Evolutionary conservation across 192 early-diverging fungal genomes (phyloP).

Genomic region (Coemansia sp.): DNA sequence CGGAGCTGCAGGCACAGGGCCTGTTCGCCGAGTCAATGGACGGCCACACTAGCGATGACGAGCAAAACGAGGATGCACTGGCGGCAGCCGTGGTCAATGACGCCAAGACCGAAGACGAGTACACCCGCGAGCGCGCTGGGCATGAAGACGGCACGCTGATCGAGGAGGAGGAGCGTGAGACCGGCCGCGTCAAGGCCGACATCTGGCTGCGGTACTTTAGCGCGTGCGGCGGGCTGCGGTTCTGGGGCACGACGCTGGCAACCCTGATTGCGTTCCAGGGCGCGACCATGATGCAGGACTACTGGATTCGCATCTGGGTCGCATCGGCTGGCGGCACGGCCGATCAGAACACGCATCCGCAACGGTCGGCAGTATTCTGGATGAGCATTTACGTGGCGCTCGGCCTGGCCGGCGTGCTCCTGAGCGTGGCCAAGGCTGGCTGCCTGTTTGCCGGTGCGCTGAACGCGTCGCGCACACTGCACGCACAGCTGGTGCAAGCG

Average conservation of each 20-base stretch:
- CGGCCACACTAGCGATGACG: conserved; percentile 26
- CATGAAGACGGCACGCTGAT: conserved; percentile 59
- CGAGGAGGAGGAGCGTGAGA: conserved; percentile 73
- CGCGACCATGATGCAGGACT: conserved; percentile 53
- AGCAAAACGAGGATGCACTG: not conserved
- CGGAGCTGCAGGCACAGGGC: conserved; percentile 49
- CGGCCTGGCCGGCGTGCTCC: conserved; percentile 41
- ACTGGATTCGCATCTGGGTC: conserved; percentile 65
- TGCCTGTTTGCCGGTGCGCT: conserved; percentile 54
- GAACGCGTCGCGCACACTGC: conserved; percentile 57
- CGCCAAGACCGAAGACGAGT: conserved; percentile 21
- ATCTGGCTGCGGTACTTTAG: conserved; percentile 74
- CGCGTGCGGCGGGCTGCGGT: conserved; percentile 58
- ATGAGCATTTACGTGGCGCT: conserved; percentile 62
- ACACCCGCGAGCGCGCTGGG: conserved; percentile 16
- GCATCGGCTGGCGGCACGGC: conserved; percentile 3
- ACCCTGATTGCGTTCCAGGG: conserved; percentile 51
- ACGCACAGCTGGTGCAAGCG: conserved; percentile 53
- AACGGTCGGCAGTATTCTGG: conserved; percentile 57
- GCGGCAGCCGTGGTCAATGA: not conserved
- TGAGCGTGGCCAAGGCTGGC: conserved; percentile 38
- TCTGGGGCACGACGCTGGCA: conserved; percentile 54
- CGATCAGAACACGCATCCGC: not conserved
- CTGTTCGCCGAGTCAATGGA: conserved; percentile 15
- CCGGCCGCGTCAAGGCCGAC: conserved; percentile 62